phyloP scores from a whole-genome alignment of 179 eudicot species.

The Sideroxylon spinosum region DNA sequence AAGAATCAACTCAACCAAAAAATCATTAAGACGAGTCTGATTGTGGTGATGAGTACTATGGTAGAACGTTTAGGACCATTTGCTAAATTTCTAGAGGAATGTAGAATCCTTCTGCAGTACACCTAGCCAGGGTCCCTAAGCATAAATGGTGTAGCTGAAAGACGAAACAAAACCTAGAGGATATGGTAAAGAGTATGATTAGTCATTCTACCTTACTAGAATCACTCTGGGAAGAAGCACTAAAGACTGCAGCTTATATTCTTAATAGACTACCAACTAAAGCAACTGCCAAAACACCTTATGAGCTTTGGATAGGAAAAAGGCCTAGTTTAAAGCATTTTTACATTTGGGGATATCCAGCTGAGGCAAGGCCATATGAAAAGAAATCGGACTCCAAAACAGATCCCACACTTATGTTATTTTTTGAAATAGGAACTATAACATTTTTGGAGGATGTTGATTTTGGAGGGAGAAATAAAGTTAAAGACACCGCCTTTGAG shows the following conservation, averaged over 20 bases:
- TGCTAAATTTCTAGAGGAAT: conserved; percentile 4
- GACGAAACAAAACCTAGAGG: not conserved
- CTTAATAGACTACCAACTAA: no score
- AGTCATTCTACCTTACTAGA: not conserved
- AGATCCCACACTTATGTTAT: conserved; percentile 2
- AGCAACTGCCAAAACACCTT: no score
- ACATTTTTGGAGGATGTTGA: conserved; percentile 10
- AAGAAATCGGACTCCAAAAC: not conserved
- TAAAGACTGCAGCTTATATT: not conserved
- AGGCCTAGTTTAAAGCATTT: no score
- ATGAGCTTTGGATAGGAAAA: no score
- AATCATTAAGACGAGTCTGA: no score
- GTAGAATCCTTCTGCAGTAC: not conserved
- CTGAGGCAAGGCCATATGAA: not conserved
- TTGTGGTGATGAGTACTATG: no score
- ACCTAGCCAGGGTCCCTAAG: not conserved
- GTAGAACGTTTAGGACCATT: not conserved
- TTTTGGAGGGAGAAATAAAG: not conserved
- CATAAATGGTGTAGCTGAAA: not conserved
- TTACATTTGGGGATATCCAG: not conserved
- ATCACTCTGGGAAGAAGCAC: not conserved
- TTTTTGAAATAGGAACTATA: not conserved
- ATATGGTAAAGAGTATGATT: not conserved
- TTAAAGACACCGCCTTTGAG: not conserved
- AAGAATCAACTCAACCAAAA: no score